These are phyloP conservation scores for Hypocreales sp. DNA, from an alignment of 2,329 filamentous ascomycete species.

Conservation along the genomic window DNA sequence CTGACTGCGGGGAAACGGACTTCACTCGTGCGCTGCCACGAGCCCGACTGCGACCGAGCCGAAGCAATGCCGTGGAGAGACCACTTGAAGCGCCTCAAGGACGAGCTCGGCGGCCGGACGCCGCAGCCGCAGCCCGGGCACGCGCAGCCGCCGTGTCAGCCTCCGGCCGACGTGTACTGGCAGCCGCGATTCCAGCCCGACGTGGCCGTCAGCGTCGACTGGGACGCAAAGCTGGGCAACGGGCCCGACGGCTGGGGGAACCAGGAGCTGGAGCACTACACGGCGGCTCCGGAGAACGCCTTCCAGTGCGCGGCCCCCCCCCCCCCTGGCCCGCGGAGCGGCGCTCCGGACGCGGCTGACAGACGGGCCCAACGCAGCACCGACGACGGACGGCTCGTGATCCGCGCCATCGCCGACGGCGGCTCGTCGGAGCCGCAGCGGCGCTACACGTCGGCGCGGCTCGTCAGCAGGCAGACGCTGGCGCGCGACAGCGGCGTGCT, in stretches of 20 bases:
- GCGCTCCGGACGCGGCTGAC: neutral
- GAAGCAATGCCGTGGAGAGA: conserved; percentile 19
- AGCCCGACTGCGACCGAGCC: too few species aligned
- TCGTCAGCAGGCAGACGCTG: conserved; percentile 36
- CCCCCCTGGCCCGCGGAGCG: neutral
- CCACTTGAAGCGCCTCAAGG: conserved; percentile 21
- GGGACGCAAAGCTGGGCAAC: conserved; percentile 36
- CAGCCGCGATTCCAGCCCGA: conserved; percentile 30
- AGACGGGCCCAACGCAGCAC: conserved; percentile 14
- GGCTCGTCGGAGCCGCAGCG: conserved; percentile 17
- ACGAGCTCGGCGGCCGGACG: conserved; percentile 20
- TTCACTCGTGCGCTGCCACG: too few species aligned
- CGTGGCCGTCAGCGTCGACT: conserved; percentile 31
- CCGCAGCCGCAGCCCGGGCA: conserved; percentile 5
- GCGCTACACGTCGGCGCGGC: conserved; percentile 37
- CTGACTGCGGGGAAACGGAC: too few species aligned
- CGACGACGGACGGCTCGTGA: conserved; percentile 31
- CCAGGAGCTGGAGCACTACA: conserved; percentile 43
- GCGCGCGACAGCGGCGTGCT: conserved; percentile 34
- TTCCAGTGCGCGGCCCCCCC: conserved; percentile 25
- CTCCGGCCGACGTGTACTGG: conserved; percentile 29
- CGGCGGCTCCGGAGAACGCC: conserved; percentile 28
- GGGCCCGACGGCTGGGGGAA: conserved; percentile 48
- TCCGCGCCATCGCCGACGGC: conserved; percentile 30
- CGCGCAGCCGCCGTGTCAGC: conserved; percentile 3